Evolutionary conservation across 345 rosid species (phyloP).

Genomic region (Eucalyptus sp.): DNA sequence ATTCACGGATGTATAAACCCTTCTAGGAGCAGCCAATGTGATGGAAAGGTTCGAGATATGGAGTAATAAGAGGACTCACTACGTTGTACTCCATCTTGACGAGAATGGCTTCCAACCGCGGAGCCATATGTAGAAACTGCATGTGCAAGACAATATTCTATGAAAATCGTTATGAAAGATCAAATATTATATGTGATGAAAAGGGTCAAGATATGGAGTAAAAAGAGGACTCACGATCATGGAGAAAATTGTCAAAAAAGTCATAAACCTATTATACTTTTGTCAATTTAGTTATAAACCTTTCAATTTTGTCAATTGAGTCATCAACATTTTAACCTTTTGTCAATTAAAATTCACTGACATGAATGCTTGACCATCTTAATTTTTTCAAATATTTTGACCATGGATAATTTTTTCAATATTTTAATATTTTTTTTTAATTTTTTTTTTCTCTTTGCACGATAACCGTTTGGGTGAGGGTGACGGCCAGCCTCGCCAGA

Average conservation of each 20-base stretch:
- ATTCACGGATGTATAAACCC: not conserved
- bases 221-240: no score
- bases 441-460: rapidly evolving
- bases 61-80: not conserved
- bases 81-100: rapidly evolving
- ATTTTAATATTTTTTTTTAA: no score
- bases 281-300: rapidly evolving
- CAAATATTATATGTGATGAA: not conserved
- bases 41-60: not conserved
- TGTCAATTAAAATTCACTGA: no score
- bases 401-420: no score
- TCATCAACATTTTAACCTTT: rapidly evolving
- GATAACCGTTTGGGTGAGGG: no score
- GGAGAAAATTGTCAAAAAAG: no score
- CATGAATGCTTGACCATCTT: rapidly evolving
- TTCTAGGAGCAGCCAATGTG: not conserved
- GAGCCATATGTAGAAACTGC: no score
- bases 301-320: no score
- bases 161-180: not conserved
- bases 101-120: rapidly evolving
- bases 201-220: no score
- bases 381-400: no score
- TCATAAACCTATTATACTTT: rapidly evolving
- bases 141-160: not conserved
- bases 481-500: rapidly evolving